phyloP scores from a whole-genome alignment of 805 yeast species.

The Pichia paraexigua region DNA sequence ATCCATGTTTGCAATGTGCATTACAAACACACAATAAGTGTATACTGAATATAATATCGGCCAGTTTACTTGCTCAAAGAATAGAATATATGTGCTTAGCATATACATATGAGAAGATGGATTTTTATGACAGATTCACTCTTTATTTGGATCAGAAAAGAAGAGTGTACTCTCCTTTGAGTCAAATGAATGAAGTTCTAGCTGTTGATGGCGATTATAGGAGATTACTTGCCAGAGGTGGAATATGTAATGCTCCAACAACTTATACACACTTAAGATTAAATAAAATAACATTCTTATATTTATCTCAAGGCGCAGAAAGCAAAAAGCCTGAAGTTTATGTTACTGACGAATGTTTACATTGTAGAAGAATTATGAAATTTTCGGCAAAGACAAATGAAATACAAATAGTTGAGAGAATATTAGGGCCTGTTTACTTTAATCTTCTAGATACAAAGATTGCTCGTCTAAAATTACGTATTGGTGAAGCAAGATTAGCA shows the following conservation, averaged over 20 bases:
- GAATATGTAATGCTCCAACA: background rate
- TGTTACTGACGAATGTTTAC: slow-evolving; percentile 2
- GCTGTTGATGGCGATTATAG: background rate
- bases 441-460: background rate
- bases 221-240: background rate
- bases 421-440: background rate
- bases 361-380: background rate
- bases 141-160: background rate
- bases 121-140: background rate
- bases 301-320: background rate
- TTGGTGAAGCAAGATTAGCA: background rate
- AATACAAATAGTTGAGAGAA: background rate
- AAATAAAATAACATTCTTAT: background rate
- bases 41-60: slow-evolving; percentile 1
- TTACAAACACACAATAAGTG: slow-evolving; percentile 2
- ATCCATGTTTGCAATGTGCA: slow-evolving; percentile 2
- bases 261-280: background rate
- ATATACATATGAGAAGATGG: background rate
- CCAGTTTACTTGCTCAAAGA: slow-evolving; percentile 5
- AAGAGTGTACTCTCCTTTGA: background rate
- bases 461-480: background rate
- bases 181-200: background rate
- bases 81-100: background rate
- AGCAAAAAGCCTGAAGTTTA: background rate
- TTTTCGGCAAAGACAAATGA: background rate